These are phyloP conservation scores for Marchantia paleacea DNA, from an alignment of 225 moss, liverwort and hornwort species.

Conservation along the genomic window DNA sequence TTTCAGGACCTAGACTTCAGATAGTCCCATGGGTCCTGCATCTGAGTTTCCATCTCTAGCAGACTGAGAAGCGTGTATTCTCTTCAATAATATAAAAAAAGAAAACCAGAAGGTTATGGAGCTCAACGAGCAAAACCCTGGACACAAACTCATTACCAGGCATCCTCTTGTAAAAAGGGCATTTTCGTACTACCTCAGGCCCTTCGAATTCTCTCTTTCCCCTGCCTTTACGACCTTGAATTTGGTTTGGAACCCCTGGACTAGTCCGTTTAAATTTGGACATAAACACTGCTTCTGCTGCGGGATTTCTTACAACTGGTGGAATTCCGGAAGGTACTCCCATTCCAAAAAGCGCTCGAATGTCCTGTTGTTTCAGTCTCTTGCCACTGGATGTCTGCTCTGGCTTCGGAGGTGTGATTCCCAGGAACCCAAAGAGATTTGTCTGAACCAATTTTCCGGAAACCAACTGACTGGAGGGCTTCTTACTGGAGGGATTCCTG, in stretches of 20 bases:
- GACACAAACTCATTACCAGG: slow-evolving; percentile 44
- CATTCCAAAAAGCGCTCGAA: slow-evolving; percentile 59
- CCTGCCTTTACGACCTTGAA: slow-evolving; percentile 30
- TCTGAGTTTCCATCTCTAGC: no score
- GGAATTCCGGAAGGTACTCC: slow-evolving; percentile 24
- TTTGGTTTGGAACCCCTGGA: slow-evolving; percentile 24
- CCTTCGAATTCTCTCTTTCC: slow-evolving; percentile 27
- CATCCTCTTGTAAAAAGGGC: slow-evolving; percentile 97
- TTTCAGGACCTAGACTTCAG: no score
- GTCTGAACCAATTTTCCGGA: slow-evolving; percentile 65
- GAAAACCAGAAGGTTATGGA: background rate
- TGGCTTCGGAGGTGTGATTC: slow-evolving; percentile 55
- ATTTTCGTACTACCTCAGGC: slow-evolving; percentile 43
- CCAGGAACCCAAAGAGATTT: slow-evolving; percentile 70
- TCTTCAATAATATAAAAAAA: no score
- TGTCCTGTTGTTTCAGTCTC: slow-evolving; percentile 61
- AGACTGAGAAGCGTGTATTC: no score
- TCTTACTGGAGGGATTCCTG: background rate
- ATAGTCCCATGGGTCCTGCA: no score
- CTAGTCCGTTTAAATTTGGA: slow-evolving; percentile 52
- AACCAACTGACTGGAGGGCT: slow-evolving; percentile 11
- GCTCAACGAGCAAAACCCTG: background rate
- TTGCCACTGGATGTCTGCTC: slow-evolving; percentile 34
- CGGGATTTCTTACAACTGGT: slow-evolving; percentile 47
- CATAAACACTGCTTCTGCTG: slow-evolving; percentile 41